These are phyloP conservation scores for Peronospora destructor DNA, from an alignment of 352 stramenopile species.

Conservation along the genomic window DNA sequence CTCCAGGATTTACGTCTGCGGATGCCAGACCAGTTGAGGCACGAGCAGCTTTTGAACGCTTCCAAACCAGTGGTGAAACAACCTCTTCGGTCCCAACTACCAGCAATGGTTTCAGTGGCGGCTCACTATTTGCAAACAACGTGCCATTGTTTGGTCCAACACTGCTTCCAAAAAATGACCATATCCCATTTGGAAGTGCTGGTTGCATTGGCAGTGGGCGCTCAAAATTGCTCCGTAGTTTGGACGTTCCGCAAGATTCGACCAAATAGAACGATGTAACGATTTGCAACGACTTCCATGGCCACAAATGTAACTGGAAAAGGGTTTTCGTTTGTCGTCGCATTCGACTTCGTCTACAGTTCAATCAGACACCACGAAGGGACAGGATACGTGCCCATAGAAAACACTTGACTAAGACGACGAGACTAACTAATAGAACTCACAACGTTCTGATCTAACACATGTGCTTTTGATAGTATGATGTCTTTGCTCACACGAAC, in stretches of 20 bases:
- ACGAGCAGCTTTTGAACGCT: slow-evolving; percentile 41
- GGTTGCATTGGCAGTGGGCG: slow-evolving; percentile 29
- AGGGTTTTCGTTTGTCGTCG: no score
- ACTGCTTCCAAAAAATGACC: slow-evolving; percentile 9
- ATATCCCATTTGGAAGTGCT: slow-evolving; percentile 3
- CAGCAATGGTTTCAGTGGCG: slow-evolving; percentile 11
- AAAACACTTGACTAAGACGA: no score
- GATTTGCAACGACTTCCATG: neutral
- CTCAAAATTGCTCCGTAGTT: slow-evolving; percentile 9
- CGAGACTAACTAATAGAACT: no score
- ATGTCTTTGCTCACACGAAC: no score
- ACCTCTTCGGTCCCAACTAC: neutral
- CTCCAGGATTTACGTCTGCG: slow-evolving; percentile 48
- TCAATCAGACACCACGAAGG: neutral
- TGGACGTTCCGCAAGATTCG: neutral
- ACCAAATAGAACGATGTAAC: neutral
- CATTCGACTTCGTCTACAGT: no score
- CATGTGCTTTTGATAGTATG: no score
- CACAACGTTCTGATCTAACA: no score
- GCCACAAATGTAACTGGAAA: neutral
- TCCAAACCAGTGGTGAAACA: slow-evolving; percentile 10
- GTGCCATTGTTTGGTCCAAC: slow-evolving; percentile 41
- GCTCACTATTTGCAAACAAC: slow-evolving; percentile 32
- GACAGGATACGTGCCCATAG: slow-evolving; percentile 1
- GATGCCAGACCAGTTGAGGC: slow-evolving; percentile 50